These are phyloP conservation scores for Solanum microdontum DNA, from an alignment of 257 asterid genomes.

Conservation along the genomic window DNA sequence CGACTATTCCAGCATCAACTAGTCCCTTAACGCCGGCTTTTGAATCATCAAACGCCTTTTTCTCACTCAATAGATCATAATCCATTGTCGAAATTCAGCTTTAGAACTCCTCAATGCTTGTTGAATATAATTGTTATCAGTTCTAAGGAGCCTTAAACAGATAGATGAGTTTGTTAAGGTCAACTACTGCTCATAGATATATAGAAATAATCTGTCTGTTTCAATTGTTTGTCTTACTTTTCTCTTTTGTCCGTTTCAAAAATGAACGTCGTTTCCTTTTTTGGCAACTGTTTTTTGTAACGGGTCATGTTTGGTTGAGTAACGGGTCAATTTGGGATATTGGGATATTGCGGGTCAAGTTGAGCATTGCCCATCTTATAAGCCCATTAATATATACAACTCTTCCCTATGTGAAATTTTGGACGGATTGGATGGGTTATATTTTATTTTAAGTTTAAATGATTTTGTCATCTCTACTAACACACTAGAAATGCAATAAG, in stretches of 20 bases:
- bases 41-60: conserved; percentile 10
- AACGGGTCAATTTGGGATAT: not conserved
- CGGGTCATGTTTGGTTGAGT: not conserved
- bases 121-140: too few relatives aligned
- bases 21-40: conserved; percentile 13
- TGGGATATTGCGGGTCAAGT: not conserved
- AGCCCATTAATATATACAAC: not conserved
- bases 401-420: not conserved
- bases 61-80: not conserved
- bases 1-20: conserved; percentile 12
- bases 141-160: too few relatives aligned
- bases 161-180: not conserved
- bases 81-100: not conserved
- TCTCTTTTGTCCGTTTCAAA: too few relatives aligned
- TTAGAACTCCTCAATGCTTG: not conserved
- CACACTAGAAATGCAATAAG: not conserved
- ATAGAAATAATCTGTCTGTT: not conserved
- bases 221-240: too few relatives aligned
- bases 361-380: not conserved
- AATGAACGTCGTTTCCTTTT: fast-evolving
- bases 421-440: not conserved
- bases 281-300: too few relatives aligned
- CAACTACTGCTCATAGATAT: not conserved
- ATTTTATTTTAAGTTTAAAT: too few relatives aligned
- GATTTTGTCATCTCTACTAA: not conserved